Percentiles rank a stretch among this genome's conserved stretches.
Conservation (phyloP, 1,284 basidiomycete species). For the Moniliella sp. region DNA sequence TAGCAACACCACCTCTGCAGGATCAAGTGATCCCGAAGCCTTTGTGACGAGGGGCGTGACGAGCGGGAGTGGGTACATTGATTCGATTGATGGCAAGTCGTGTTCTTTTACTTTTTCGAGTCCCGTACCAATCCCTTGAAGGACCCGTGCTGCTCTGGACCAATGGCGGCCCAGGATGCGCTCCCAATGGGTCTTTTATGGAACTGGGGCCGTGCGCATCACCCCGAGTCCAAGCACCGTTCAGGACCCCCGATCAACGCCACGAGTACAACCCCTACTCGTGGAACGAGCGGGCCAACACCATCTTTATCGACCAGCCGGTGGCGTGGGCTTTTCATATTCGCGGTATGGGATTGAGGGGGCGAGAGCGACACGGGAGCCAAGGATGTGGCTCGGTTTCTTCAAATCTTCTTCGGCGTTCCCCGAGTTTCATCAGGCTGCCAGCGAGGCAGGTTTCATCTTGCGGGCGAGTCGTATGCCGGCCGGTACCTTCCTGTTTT, state of each 20-base stretch:
- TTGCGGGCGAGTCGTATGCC: slow-evolving; percentile 29
- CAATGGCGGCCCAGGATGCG: slow-evolving; percentile 31
- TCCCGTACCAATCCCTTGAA: slow-evolving; percentile 47
- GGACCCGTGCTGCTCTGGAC: slow-evolving; percentile 41
- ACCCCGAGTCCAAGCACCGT: slow-evolving; percentile 4
- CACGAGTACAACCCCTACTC: slow-evolving; percentile 46
- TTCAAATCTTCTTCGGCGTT: slow-evolving; percentile 35
- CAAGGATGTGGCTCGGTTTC: slow-evolving; percentile 31
- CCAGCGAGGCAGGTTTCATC: slow-evolving; percentile 16
- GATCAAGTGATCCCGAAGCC: slow-evolving; percentile 6
- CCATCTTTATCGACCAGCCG: slow-evolving; percentile 52
- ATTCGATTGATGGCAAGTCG: slow-evolving; percentile 45
- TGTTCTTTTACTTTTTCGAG: slow-evolving; percentile 71
- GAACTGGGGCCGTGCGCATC: slow-evolving; percentile 42
- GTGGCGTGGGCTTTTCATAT: slow-evolving; percentile 53
- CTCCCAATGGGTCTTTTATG: slow-evolving; percentile 43
- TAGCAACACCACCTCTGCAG: too few relatives aligned
- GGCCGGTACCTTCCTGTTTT: slow-evolving; percentile 57
- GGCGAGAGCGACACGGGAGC: slow-evolving; percentile 33
- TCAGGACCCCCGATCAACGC: slow-evolving; percentile 37
- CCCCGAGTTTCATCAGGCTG: slow-evolving; percentile 9
- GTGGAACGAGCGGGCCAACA: slow-evolving; percentile 48
- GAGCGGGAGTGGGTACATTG: slow-evolving; percentile 38
- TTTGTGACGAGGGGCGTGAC: slow-evolving; percentile 25
- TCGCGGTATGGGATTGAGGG: slow-evolving; percentile 43